These are phyloP conservation scores for Leccinum griseonigrum DNA, from an alignment of 1,284 basidiomycete species.

Conservation along the genomic window DNA sequence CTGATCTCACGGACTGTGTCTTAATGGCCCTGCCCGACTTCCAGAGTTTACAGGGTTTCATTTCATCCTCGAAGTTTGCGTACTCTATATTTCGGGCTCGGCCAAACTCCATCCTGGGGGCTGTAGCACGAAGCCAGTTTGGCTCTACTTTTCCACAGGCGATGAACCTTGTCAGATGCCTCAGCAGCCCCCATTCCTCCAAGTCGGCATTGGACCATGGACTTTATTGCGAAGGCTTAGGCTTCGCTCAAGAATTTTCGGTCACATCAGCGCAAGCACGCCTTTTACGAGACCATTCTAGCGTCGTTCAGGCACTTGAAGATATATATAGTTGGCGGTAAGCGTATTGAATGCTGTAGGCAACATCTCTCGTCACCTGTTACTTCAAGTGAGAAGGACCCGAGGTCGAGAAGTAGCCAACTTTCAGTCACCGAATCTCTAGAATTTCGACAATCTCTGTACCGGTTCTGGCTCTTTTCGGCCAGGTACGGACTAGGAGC, in stretches of 20 bases:
- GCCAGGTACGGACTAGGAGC: conserved; percentile 8
- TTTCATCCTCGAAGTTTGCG: conserved; percentile 33
- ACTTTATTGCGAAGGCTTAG: neutral
- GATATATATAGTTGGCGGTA: conserved; percentile 39
- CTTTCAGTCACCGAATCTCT: conserved; percentile 29
- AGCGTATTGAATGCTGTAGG: neutral
- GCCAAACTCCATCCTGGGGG: conserved; percentile 32
- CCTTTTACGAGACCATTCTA: conserved; percentile 21
- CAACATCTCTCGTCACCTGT: neutral
- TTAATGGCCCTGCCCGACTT: conserved; percentile 33
- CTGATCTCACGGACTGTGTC: conserved; percentile 34
- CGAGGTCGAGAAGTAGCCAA: conserved; percentile 23
- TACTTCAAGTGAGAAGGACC: conserved; percentile 31
- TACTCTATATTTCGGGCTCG: conserved; percentile 33
- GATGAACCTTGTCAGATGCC: conserved; percentile 22
- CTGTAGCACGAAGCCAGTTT: conserved; percentile 33
- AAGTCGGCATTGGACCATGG: neutral
- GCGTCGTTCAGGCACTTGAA: conserved; percentile 28
- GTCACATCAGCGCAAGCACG: conserved; percentile 12
- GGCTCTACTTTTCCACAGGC: conserved; percentile 37
- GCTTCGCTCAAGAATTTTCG: conserved; percentile 1
- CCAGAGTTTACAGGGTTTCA: conserved; percentile 23
- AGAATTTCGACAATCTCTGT: conserved; percentile 34
- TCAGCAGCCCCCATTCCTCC: neutral
- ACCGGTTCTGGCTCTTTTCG: conserved; percentile 33